phyloP scores from a whole-genome alignment of 345 rosid species.

The Eucalyptus viminalis region DNA sequence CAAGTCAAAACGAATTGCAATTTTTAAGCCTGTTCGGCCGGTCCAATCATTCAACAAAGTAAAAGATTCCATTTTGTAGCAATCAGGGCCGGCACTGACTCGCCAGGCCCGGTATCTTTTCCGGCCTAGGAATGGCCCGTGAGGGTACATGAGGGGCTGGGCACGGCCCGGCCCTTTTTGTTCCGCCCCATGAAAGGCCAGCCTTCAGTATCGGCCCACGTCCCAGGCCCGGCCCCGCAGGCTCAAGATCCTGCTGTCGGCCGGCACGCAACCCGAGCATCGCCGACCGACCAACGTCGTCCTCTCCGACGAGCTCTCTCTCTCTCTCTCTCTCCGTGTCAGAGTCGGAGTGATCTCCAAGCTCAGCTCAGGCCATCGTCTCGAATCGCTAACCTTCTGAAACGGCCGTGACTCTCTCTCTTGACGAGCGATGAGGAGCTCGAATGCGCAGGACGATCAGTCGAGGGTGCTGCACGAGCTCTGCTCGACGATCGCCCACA shows the following conservation, averaged over 20 bases:
- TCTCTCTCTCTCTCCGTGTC: not conserved
- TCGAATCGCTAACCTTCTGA: not conserved
- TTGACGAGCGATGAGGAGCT: not conserved
- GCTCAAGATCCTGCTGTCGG: not conserved
- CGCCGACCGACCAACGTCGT: not conserved
- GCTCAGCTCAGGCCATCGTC: not conserved
- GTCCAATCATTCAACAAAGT: not conserved
- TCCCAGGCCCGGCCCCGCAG: not conserved
- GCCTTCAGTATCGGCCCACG: fast-evolving
- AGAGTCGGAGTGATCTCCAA: not conserved
- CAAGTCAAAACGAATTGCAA: not conserved
- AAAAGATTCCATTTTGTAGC: not conserved
- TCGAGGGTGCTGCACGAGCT: not conserved
- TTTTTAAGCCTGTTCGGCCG: not conserved
- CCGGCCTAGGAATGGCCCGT: not conserved
- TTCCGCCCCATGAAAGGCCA: not conserved
- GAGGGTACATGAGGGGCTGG: not conserved
- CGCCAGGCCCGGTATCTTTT: not conserved
- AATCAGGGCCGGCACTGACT: not conserved
- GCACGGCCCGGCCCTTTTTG: not conserved
- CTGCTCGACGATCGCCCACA: not conserved
- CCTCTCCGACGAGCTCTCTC: not conserved
- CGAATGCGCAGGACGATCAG: not conserved
- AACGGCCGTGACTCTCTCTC: not conserved
- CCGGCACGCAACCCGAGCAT: not conserved